A percentile compares a stretch with the other conserved stretches of the same genome.
phyloP scores from a whole-genome alignment of 116 monocot species.

The Posidonia oceanica region DNA sequence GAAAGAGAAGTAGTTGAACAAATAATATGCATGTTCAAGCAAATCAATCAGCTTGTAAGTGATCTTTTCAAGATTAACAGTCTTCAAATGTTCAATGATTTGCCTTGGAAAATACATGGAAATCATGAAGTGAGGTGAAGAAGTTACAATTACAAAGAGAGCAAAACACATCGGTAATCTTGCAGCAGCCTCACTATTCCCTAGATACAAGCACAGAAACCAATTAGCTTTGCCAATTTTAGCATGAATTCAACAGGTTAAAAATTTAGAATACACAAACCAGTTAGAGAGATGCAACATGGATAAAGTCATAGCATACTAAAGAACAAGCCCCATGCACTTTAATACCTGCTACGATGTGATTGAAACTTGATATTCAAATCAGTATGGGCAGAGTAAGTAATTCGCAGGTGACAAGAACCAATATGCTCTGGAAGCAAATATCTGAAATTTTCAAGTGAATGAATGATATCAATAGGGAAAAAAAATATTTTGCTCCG shows the following conservation, averaged over 20 bases:
- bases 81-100: not conserved
- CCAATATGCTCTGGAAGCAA: slow-evolving; percentile 80
- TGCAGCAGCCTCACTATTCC: slow-evolving; percentile 30
- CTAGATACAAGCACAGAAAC: slow-evolving; percentile 28
- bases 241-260: slow-evolving; percentile 1
- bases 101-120: slow-evolving; percentile 3
- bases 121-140: slow-evolving; percentile 19
- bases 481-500: not conserved
- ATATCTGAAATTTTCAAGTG: slow-evolving; percentile 39
- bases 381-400: slow-evolving; percentile 87
- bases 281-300: not conserved
- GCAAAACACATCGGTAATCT: slow-evolving; percentile 38
- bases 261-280: not conserved
- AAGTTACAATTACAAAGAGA: slow-evolving; percentile 29
- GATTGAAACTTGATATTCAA: slow-evolving; percentile 97
- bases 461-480: slow-evolving; percentile 1
- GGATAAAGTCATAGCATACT: not conserved
- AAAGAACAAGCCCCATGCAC: no score
- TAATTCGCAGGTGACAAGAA: slow-evolving; percentile 76
- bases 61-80: not conserved
- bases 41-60: not conserved
- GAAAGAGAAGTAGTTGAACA: no score
- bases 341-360: slow-evolving; percentile 77
- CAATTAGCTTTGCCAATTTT: slow-evolving; percentile 12
- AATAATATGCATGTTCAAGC: no score